A percentile compares a stretch with the other conserved stretches of the same genome.
Evolutionary conservation across 306 rosid species (phyloP).

Genomic region (Medicago truncatula): MtrunA17r5.0-ANR NC_053047.1:10309001-10309500

Average conservation of each 20-base stretch:
- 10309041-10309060: conserved; percentile 81
- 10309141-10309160: conserved; percentile 89
- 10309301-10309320: not conserved
- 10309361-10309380: not conserved
- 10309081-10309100: conserved; percentile 95
- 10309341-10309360: not conserved
- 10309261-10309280: not conserved
- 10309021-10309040: conserved; percentile 41
- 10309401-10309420: not conserved
- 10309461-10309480: not conserved
- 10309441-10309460: not conserved
- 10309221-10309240: conserved; percentile 79
- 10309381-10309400: no score
- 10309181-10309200: conserved; percentile 93
- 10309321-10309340: not conserved
- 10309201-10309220: conserved; percentile 84
- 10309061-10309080: conserved; percentile 89
- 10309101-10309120: conserved; percentile 73
- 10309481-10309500: conserved; percentile 41
- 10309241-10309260: conserved; percentile 50
- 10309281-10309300: not conserved
- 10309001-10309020: conserved; percentile 15
- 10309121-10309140: conserved; percentile 93
- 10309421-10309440: no score
- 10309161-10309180: conserved; percentile 78